A percentile compares a stretch with the other conserved stretches of the same genome.
phyloP scores from a whole-genome alignment of 805 yeast genomes.

The Saccharomycopsis amapae region DNA sequence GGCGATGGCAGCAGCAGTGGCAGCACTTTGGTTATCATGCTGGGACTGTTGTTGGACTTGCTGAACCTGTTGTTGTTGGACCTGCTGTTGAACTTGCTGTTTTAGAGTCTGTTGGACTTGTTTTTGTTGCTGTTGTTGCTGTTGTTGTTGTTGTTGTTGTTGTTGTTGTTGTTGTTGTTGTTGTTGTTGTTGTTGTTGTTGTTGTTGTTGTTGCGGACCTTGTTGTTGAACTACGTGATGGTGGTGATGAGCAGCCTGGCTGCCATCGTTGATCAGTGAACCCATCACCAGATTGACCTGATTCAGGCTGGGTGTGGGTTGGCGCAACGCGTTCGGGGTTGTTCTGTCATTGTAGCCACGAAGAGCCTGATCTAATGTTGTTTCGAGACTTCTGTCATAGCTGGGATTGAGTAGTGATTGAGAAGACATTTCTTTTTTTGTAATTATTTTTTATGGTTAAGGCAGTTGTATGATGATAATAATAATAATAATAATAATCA shows the following conservation, averaged over 20 bases:
- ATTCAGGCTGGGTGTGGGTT: not conserved
- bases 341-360: not conserved
- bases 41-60: not conserved
- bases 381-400: conserved; percentile 2
- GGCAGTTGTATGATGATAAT: too few species aligned
- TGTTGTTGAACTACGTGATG: too few species aligned
- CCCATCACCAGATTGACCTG: not conserved
- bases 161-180: too few species aligned
- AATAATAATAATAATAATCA: too few species aligned
- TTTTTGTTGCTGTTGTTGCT: too few species aligned
- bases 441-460: too few species aligned
- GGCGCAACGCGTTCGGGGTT: not conserved
- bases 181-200: too few species aligned
- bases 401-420: conserved; percentile 7
- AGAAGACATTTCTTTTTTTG: conserved; percentile 7
- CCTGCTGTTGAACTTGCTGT: not conserved
- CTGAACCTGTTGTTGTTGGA: not conserved
- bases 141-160: too few species aligned
- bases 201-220: too few species aligned
- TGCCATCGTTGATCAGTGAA: too few species aligned
- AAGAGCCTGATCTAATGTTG: conserved; percentile 4
- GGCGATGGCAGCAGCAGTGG: not conserved
- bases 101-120: not conserved
- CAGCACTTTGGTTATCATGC: not conserved
- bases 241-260: too few species aligned